Evolutionary conservation across 2,329 filamentous ascomycete genomes (phyloP).

Genomic region (Alternaria infectoria): DNA sequence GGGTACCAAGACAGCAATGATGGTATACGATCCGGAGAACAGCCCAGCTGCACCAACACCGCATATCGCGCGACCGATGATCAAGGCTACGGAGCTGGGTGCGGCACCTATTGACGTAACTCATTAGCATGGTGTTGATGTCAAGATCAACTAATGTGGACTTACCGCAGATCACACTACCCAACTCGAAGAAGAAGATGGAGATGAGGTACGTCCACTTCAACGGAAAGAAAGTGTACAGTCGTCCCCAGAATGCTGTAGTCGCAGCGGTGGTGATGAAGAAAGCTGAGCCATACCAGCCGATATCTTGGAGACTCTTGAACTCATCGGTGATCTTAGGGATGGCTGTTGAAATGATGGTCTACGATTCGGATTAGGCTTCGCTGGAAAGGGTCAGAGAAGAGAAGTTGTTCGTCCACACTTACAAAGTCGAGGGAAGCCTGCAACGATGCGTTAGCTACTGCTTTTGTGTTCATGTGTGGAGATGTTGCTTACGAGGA

Average conservation of each 20-base stretch:
- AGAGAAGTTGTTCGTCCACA: neutral
- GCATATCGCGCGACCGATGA: slow-evolving; percentile 3
- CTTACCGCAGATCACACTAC: slow-evolving; percentile 2
- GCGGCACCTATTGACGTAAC: neutral
- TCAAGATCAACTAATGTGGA: no score
- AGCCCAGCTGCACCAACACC: slow-evolving; percentile 3
- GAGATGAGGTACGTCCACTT: slow-evolving; percentile 19
- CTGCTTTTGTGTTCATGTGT: neutral
- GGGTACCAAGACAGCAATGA: slow-evolving; percentile 53
- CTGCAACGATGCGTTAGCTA: neutral
- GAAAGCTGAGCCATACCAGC: slow-evolving; percentile 45
- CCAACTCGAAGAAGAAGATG: slow-evolving; percentile 2
- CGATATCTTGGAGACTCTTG: slow-evolving; percentile 34
- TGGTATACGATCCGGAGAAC: slow-evolving; percentile 35
- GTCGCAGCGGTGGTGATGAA: slow-evolving; percentile 18
- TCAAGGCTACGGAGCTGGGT: neutral
- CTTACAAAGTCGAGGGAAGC: slow-evolving; percentile 7
- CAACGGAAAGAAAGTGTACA: slow-evolving; percentile 20
- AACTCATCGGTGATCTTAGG: slow-evolving; percentile 43
- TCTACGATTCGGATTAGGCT: neutral
- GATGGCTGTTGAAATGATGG: slow-evolving; percentile 37
- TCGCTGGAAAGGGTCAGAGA: neutral
- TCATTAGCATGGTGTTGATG: neutral
- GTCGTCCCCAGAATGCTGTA: slow-evolving; percentile 19
- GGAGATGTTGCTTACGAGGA: neutral